These are phyloP conservation scores for Pythium dissimile DNA, from an alignment of 352 stramenopile genomes.

Conservation along the genomic window DNA sequence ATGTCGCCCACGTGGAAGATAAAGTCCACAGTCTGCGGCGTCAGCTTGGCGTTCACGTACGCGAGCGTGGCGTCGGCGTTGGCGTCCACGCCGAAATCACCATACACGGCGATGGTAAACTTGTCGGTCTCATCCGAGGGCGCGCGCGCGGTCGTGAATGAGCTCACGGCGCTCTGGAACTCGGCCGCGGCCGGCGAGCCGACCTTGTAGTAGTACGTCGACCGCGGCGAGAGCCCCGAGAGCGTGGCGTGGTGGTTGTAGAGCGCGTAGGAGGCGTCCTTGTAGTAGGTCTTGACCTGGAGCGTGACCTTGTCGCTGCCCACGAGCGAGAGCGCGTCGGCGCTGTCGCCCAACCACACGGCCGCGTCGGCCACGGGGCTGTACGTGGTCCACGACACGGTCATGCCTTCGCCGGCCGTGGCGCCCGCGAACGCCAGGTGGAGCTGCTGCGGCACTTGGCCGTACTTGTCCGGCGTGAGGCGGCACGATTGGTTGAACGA, in stretches of 20 bases:
- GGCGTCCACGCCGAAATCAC: slow-evolving; percentile 21
- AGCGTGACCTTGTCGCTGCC: background rate
- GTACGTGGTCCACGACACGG: slow-evolving; percentile 29
- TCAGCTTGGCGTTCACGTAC: slow-evolving; percentile 22
- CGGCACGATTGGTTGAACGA: slow-evolving; percentile 23
- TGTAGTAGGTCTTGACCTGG: slow-evolving; percentile 19
- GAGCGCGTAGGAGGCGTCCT: slow-evolving; percentile 17
- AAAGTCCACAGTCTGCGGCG: slow-evolving; percentile 21
- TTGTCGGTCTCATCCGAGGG: background rate
- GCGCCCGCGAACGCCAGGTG: slow-evolving; percentile 27
- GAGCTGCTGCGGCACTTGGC: slow-evolving; percentile 25
- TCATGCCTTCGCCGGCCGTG: slow-evolving; percentile 27
- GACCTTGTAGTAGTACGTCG: slow-evolving; percentile 29
- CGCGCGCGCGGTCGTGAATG: slow-evolving; percentile 22
- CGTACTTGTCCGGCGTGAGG: slow-evolving; percentile 6
- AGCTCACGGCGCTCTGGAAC: slow-evolving; percentile 7
- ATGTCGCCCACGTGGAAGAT: slow-evolving; percentile 41
- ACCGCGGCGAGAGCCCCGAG: slow-evolving; percentile 16
- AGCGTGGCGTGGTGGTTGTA: slow-evolving; percentile 26
- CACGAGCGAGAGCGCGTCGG: background rate
- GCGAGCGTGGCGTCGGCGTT: slow-evolving; percentile 14
- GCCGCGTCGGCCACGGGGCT: slow-evolving; percentile 2
- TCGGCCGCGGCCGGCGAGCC: background rate
- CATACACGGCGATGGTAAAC: slow-evolving; percentile 22
- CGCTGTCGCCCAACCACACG: slow-evolving; percentile 22